Conservation (phyloP, 345 rosid species). For the Hypericum androsaemum region DNA sequence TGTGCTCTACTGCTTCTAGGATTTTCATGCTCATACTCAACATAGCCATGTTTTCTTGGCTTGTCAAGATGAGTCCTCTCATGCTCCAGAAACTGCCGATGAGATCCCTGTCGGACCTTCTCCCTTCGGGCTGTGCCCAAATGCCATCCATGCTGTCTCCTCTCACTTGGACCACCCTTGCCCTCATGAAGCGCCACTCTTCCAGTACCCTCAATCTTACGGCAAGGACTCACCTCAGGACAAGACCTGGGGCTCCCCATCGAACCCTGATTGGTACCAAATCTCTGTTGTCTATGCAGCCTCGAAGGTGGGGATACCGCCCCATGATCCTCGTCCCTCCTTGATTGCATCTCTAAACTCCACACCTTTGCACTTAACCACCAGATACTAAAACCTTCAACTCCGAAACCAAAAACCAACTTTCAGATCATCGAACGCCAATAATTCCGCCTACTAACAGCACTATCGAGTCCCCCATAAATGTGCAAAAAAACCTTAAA, state of each 20-base stretch:
- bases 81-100: conserved; percentile 11
- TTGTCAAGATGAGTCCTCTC: conserved; percentile 26
- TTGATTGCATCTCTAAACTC: conserved; percentile 32
- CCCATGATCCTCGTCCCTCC: conserved; percentile 27
- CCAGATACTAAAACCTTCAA: not conserved
- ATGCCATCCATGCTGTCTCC: conserved; percentile 28
- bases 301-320: conserved; percentile 22
- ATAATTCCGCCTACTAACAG: not conserved
- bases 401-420: not conserved
- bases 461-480: conserved; percentile 1
- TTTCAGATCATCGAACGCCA: conserved; percentile 1
- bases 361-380: conserved; percentile 1
- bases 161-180: conserved; percentile 21
- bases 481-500: conserved; percentile 7
- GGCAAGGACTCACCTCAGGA: conserved; percentile 26
- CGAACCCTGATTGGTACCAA: conserved; percentile 16
- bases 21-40: conserved; percentile 22
- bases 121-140: conserved; percentile 23
- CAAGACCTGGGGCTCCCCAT: conserved; percentile 9
- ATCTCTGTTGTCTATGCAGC: conserved; percentile 18
- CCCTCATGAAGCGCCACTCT: conserved; percentile 17
- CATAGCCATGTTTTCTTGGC: conserved; percentile 19
- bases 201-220: conserved; percentile 24
- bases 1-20: conserved; percentile 19
- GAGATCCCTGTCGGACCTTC: conserved; percentile 19